Evolutionary conservation across 257 asterid species (phyloP).

Genomic region (Solanum dulcamara): DNA sequence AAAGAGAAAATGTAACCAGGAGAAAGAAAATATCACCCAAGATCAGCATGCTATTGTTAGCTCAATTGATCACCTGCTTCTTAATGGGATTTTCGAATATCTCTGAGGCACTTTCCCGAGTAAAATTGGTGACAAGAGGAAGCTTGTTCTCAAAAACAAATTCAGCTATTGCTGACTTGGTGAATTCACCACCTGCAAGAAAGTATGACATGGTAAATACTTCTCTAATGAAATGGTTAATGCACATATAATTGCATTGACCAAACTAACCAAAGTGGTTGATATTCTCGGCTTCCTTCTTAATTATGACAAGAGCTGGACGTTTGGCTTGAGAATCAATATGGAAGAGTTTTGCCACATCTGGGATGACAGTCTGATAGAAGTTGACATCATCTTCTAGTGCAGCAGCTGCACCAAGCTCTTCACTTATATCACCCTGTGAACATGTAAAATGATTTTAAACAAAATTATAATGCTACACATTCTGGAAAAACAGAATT

Average conservation of each 20-base stretch:
- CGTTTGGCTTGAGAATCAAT: slow-evolving; percentile 60
- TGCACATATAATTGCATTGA: not conserved
- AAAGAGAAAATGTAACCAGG: slow-evolving; percentile 3
- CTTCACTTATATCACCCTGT: slow-evolving; percentile 73
- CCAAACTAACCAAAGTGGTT: slow-evolving; percentile 53
- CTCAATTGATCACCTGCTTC: slow-evolving; percentile 54
- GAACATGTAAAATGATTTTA: slow-evolving; percentile 2
- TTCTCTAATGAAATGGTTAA: not conserved
- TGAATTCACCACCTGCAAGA: slow-evolving; percentile 59
- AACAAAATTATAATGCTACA: not conserved
- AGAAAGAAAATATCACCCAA: not conserved
- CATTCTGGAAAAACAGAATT: not conserved
- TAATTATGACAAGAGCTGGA: slow-evolving; percentile 79
- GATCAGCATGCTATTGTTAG: not conserved
- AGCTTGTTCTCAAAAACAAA: slow-evolving; percentile 74
- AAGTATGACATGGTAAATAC: not conserved
- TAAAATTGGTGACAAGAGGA: slow-evolving; percentile 68
- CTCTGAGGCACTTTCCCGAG: slow-evolving; percentile 58
- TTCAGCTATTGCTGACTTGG: slow-evolving; percentile 66
- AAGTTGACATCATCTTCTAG: slow-evolving; percentile 75
- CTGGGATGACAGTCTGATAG: slow-evolving; percentile 67
- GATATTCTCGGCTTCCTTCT: slow-evolving; percentile 78
- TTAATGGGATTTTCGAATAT: slow-evolving; percentile 90
- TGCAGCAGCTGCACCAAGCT: slow-evolving; percentile 69
- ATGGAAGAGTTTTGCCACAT: slow-evolving; percentile 75